Evolutionary conservation across 306 rosid species (phyloP).

Genomic region (Corylus heterophylla): DNA sequence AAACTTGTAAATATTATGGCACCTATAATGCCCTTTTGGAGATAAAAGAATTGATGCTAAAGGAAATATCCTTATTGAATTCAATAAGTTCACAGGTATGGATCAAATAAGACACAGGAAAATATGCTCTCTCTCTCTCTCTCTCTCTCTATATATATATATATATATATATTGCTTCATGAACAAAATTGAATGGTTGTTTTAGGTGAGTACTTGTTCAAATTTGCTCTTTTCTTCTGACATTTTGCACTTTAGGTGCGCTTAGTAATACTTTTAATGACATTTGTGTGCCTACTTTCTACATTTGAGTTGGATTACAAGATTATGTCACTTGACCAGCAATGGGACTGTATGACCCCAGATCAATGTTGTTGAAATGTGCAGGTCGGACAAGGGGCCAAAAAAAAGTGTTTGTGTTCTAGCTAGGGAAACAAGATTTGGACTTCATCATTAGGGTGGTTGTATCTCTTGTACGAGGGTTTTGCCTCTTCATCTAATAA

Average conservation of each 20-base stretch:
- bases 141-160: too few relatives aligned
- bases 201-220: background rate
- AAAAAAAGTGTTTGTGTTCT: too few relatives aligned
- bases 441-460: background rate
- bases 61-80: slow-evolving; percentile 86
- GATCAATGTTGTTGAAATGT: slow-evolving; percentile 6
- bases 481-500: too few relatives aligned
- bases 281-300: background rate
- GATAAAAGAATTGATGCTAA: slow-evolving; percentile 85
- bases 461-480: too few relatives aligned
- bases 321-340: background rate
- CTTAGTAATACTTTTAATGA: too few relatives aligned
- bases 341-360: background rate
- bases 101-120: slow-evolving; percentile 16
- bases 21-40: slow-evolving; percentile 90
- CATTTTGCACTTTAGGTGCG: too few relatives aligned
- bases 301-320: background rate
- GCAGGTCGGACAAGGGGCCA: background rate
- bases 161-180: background rate
- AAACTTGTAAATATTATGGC: slow-evolving; percentile 77
- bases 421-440: background rate
- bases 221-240: background rate
- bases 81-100: slow-evolving; percentile 87
- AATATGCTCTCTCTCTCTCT: background rate
- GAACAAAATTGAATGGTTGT: background rate